phyloP scores from a whole-genome alignment of 139 green algal species.

The Chara braunii region DNA sequence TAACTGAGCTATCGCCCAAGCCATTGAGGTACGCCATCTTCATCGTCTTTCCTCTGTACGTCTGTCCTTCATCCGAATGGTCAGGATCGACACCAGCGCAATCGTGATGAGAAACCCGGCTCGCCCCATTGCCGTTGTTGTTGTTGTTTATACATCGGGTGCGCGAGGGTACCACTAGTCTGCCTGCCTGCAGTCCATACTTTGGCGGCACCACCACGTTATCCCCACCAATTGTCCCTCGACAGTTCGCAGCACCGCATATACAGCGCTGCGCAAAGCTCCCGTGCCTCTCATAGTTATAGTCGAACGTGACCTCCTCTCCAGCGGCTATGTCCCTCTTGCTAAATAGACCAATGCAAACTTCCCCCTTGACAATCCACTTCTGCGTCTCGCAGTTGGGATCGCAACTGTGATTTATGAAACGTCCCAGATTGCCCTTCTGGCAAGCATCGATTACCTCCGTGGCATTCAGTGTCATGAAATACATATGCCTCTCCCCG shows the following conservation, averaged over 20 bases:
- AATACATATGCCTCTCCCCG: conserved; percentile 93
- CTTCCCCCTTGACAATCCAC: conserved; percentile 88
- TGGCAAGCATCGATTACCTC: conserved; percentile 90
- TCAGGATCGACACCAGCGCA: no score
- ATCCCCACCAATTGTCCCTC: conserved; percentile 75
- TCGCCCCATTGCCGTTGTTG: no score
- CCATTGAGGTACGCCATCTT: no score
- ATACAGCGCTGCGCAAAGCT: conserved; percentile 70
- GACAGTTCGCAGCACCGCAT: conserved; percentile 54
- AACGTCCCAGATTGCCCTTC: conserved; percentile 85
- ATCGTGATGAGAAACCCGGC: no score
- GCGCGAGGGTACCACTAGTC: no score
- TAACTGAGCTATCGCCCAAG: no score
- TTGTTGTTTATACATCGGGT: no score
- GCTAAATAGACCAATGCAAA: conserved; percentile 90
- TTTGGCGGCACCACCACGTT: no score
- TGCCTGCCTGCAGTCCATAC: no score
- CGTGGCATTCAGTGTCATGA: conserved; percentile 96
- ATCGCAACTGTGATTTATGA: conserved; percentile 97
- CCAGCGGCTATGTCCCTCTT: conserved; percentile 55
- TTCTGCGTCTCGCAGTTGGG: conserved; percentile 82
- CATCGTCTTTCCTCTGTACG: no score
- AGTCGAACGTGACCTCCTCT: conserved; percentile 96
- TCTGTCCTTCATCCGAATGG: no score
- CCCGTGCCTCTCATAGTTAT: conserved; percentile 96